Evolutionary conservation across 2,329 filamentous ascomycete genomes (phyloP).

Genomic region (Colletotrichum musae): DNA sequence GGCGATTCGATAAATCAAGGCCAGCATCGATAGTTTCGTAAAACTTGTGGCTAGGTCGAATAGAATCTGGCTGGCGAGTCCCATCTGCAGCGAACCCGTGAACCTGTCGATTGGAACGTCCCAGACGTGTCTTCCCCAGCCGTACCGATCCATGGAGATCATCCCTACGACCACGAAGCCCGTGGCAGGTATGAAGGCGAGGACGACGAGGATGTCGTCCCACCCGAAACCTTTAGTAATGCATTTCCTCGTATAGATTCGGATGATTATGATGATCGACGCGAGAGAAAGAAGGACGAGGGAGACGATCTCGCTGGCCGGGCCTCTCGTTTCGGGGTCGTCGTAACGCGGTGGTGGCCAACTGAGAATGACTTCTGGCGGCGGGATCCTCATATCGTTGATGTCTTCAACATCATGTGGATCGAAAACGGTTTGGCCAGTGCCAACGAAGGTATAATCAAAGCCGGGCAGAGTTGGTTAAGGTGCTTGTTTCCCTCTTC

Average conservation of each 20-base stretch:
- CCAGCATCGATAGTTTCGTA: constrained; percentile 59
- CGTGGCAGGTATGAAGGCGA: constrained; percentile 54
- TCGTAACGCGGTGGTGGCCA: constrained; percentile 52
- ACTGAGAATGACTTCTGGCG: constrained; percentile 43
- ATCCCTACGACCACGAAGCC: constrained; percentile 50
- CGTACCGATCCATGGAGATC: constrained; percentile 45
- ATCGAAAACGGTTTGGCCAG: neutral
- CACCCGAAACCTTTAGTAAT: constrained; percentile 53
- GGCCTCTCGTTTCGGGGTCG: constrained; percentile 50
- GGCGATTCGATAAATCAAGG: constrained; percentile 54
- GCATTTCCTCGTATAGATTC: constrained; percentile 52
- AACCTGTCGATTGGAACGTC: constrained; percentile 47
- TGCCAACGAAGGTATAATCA: neutral
- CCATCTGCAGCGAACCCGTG: constrained; percentile 45
- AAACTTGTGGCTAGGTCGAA: constrained; percentile 56
- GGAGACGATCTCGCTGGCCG: constrained; percentile 47
- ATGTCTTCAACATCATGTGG: constrained; percentile 32
- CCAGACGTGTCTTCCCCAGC: constrained; percentile 53
- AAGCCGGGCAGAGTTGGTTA: neutral
- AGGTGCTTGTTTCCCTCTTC: constrained; percentile 23
- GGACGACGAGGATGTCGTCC: constrained; percentile 54
- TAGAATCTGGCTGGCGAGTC: constrained; percentile 52
- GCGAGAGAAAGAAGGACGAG: constrained; percentile 47
- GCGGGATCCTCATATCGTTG: constrained; percentile 43
- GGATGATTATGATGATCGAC: constrained; percentile 50